Conservation (phyloP, 352 stramenopile genomes). For the Phytophthora hybrid region DNA sequence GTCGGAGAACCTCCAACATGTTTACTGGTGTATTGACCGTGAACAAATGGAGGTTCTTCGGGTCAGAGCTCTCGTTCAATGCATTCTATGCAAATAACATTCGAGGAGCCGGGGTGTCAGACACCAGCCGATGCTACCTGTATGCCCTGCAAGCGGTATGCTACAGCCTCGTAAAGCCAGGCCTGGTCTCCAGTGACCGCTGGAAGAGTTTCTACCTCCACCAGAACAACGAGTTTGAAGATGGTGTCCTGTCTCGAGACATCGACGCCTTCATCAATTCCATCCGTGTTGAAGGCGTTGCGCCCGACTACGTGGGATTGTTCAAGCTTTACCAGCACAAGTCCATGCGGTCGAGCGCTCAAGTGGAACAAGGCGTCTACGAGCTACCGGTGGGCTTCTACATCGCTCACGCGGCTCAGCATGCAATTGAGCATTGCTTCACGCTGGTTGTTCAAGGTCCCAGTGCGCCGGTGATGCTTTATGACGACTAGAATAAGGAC, state of each 20-base stretch:
- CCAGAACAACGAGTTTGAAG: not conserved
- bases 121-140: not conserved
- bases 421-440: slow-evolving; percentile 3
- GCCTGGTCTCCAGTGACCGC: not conserved
- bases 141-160: not conserved
- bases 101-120: not conserved
- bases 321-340: slow-evolving; percentile 2
- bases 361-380: not conserved
- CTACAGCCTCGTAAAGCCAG: not conserved
- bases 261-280: slow-evolving; percentile 19
- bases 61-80: not conserved
- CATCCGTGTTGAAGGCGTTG: not conserved
- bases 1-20: not conserved
- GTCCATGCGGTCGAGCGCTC: not conserved
- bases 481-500: not conserved
- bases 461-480: not conserved
- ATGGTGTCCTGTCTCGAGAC: not conserved
- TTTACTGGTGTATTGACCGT: slow-evolving; percentile 2
- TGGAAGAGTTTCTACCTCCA: not conserved
- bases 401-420: slow-evolving; percentile 7
- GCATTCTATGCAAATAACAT: not conserved
- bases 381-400: not conserved
- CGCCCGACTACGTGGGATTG: slow-evolving; percentile 1
- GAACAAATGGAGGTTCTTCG: not conserved
- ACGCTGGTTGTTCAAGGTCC: not conserved